Percentiles rank a stretch among this genome's conserved stretches.
Conservation (phyloP, 2,329 filamentous ascomycete genomes). For the Exophiala calicioides region DNA sequence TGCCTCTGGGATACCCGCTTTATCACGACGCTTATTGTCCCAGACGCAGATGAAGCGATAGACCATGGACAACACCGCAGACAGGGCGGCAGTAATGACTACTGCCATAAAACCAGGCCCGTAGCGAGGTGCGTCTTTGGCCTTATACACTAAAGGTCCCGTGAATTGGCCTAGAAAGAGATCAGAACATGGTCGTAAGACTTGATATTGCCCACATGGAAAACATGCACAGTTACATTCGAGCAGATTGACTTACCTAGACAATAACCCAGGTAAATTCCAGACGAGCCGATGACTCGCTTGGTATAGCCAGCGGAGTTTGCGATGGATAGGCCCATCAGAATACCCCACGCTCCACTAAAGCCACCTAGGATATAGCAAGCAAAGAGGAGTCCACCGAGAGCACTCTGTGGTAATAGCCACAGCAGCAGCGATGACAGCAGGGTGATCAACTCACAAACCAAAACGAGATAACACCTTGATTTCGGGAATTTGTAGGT, state of each 20-base stretch:
- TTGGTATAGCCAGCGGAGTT: constrained; percentile 32
- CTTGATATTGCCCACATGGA: neutral
- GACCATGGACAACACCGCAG: constrained; percentile 33
- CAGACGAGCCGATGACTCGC: constrained; percentile 23
- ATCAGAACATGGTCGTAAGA: constrained; percentile 39
- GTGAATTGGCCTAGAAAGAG: constrained; percentile 33
- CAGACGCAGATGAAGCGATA: constrained; percentile 29
- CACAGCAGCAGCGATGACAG: constrained; percentile 47
- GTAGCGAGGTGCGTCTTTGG: constrained; percentile 35
- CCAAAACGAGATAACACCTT: constrained; percentile 44
- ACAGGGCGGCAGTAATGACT: constrained; percentile 10
- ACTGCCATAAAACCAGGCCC: constrained; percentile 37
- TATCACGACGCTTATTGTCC: constrained; percentile 23
- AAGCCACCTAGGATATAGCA: constrained; percentile 51
- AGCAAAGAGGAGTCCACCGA: constrained; percentile 51
- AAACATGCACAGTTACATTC: neutral
- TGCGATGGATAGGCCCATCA: constrained; percentile 52
- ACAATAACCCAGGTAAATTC: constrained; percentile 29
- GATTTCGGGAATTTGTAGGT: constrained; percentile 41
- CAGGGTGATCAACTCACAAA: constrained; percentile 46
- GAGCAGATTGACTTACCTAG: constrained; percentile 41
- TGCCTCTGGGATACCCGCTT: constrained; percentile 41
- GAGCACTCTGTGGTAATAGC: constrained; percentile 43
- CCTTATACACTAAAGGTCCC: constrained; percentile 38
- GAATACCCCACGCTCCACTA: constrained; percentile 52